Evolutionary conservation across 1,284 basidiomycete species (phyloP).

Genomic region (Fomitopsis pinicola): DNA sequence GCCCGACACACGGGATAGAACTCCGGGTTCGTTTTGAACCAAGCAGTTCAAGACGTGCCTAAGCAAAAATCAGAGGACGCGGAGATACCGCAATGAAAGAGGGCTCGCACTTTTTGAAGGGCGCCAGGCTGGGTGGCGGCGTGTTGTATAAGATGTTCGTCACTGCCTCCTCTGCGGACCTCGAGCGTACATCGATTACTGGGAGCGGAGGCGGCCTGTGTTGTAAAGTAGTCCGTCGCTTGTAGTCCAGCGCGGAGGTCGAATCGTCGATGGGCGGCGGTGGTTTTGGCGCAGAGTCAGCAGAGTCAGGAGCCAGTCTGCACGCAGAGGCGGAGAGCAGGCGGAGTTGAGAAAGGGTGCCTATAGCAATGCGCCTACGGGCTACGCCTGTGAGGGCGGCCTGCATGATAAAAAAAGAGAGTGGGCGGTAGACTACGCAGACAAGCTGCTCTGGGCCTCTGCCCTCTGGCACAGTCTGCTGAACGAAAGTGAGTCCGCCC

Average conservation of each 20-base stretch:
- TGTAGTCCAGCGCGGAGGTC: constrained; percentile 94
- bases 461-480: no score
- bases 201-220: constrained; percentile 76
- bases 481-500: no score
- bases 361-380: background rate
- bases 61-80: constrained; percentile 1
- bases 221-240: constrained; percentile 54
- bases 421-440: no score
- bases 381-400: background rate
- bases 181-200: constrained; percentile 64
- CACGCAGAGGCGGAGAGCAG: constrained; percentile 32
- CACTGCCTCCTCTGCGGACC: constrained; percentile 89
- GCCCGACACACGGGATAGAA: constrained; percentile 95
- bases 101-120: constrained; percentile 83
- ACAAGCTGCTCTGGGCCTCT: no score
- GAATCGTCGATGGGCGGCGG: constrained; percentile 81
- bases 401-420: background rate
- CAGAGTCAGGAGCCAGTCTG: constrained; percentile 21
- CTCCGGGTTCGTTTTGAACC: constrained; percentile 99
- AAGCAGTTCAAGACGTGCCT: constrained; percentile 97
- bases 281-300: constrained; percentile 38
- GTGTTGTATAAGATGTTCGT: constrained; percentile 97
- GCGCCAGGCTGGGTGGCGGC: constrained; percentile 87
- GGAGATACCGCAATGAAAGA: background rate
- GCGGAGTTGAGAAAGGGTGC: constrained; percentile 10